A percentile compares a stretch with the other conserved stretches of the same genome.
phyloP scores from a whole-genome alignment of 805 yeast genomes.

The Huiozyma sinensis region DNA sequence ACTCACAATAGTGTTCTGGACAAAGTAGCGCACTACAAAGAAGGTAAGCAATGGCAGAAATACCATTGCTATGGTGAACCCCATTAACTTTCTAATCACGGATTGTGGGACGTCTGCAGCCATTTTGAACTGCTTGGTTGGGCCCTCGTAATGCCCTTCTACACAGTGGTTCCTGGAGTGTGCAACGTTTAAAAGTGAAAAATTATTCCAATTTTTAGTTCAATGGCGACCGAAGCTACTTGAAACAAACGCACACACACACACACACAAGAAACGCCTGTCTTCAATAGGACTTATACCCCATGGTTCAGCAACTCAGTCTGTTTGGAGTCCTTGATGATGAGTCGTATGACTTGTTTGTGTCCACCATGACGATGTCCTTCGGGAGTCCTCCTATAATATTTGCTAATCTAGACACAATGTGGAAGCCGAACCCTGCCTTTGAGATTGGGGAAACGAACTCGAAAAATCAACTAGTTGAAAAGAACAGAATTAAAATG shows the following conservation, averaged over 20 bases:
- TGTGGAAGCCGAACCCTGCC: conserved; percentile 23
- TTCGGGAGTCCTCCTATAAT: conserved; percentile 24
- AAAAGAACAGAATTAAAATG: conserved; percentile 23
- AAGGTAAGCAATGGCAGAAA: conserved; percentile 54
- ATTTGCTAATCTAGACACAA: conserved; percentile 17
- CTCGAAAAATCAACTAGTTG: conserved; percentile 24
- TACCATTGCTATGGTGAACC: conserved; percentile 72
- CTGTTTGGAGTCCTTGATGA: conserved; percentile 22
- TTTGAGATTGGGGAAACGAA: conserved; percentile 19
- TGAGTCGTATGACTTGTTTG: conserved; percentile 18
- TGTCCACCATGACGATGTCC: conserved; percentile 21
- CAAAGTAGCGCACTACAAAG: conserved; percentile 39
- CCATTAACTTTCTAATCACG: conserved; percentile 56
- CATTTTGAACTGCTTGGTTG: conserved; percentile 13
- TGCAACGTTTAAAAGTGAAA: too few species aligned
- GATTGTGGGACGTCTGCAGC: conserved; percentile 34
- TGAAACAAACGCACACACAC: too few species aligned
- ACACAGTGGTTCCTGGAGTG: too few species aligned
- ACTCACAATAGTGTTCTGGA: conserved; percentile 46
- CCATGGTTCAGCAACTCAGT: conserved; percentile 27
- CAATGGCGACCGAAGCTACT: too few species aligned
- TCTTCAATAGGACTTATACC: neutral
- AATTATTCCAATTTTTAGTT: too few species aligned
- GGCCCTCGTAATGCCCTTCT: neutral
- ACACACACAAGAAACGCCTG: too few species aligned